These are phyloP conservation scores for Wickerhamomyces xylosicus DNA, from an alignment of 805 yeast species.

Conservation along the genomic window DNA sequence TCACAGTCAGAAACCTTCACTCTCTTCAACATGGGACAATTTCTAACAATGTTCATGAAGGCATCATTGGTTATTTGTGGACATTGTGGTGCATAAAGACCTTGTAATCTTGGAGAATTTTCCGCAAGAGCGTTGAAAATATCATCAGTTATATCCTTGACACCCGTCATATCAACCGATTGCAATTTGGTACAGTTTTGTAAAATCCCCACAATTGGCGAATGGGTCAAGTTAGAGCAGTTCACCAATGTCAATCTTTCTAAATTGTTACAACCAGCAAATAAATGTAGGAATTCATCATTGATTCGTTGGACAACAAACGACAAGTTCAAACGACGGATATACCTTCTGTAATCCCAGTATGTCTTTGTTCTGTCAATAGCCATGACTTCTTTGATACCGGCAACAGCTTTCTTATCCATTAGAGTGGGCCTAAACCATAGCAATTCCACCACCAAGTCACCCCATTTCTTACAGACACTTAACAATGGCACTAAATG, in stretches of 20 bases:
- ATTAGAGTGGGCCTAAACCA: constrained; percentile 83
- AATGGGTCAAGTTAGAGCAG: constrained; percentile 54
- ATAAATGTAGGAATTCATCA: constrained; percentile 49
- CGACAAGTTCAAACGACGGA: constrained; percentile 73
- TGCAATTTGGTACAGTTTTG: constrained; percentile 61
- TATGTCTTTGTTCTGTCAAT: constrained; percentile 36
- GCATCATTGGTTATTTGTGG: constrained; percentile 58
- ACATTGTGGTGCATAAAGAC: constrained; percentile 83
- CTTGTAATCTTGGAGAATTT: constrained; percentile 73
- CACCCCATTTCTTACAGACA: constrained; percentile 76
- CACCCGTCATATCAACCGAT: constrained; percentile 82
- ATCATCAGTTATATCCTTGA: constrained; percentile 56
- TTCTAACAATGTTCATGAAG: constrained; percentile 42
- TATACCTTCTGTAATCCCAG: constrained; percentile 59
- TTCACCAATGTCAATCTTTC: constrained; percentile 82
- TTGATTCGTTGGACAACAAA: constrained; percentile 59
- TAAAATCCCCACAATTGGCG: constrained; percentile 52
- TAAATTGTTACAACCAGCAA: constrained; percentile 61
- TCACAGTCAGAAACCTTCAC: constrained; percentile 70
- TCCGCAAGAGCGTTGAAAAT: constrained; percentile 58
- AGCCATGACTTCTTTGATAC: constrained; percentile 47
- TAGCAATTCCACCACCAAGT: constrained; percentile 62
- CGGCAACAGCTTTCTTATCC: constrained; percentile 35
- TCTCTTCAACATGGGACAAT: constrained; percentile 71
- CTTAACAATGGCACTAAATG: constrained; percentile 55